Evolutionary conservation across 345 rosid species (phyloP), one percentile per base, ranked within the genome.

Genomic region (Cardamine chenopodiifolia): DNA sequence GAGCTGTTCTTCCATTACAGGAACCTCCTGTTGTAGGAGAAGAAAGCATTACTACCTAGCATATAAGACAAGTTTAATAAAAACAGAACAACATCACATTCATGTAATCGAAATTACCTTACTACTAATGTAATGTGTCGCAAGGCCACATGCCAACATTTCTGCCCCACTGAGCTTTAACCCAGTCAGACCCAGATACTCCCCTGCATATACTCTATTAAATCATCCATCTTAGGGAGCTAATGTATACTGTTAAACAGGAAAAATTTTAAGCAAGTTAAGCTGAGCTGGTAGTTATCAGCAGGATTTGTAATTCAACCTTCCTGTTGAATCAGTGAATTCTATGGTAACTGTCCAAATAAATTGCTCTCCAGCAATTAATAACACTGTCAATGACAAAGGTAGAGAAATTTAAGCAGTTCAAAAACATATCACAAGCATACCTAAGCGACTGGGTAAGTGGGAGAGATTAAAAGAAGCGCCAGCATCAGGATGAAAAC

Each of bases 401-500:
- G 48, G 17, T 40, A 61, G 15, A 50, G 47, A 19, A 19, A 45
- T 3, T 45, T 62, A 55, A 26, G 52, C 57, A 53, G 32, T 59
- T 60, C 29, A 48, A 72, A 72, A 60, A 50, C 44, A 13, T 26
- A 64, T 39, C 58, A 65, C 58, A 72, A 59, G 35, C 61, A 69
- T 85, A 95, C 97, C 99, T 76, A 95, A 80, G 82, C 84, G 85
- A 75, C 96, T 97, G 50, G 93, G 96, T 68, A 95, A 83, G 72
- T 70, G 97, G 25, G 99, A 84, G 32, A 95, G 96, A 81, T 88
- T 74, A 86, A 87, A 92, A 47, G 98, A 95, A 64, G 98, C 98
- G 10, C 91, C 98, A 55, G 99, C 99, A 83, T 95, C 98, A 57
- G 99, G 99, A 80, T 92, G 97, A 79, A 92, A 90, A 42, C 97